A percentile compares a stretch with the other conserved stretches of the same genome.
phyloP scores from a whole-genome alignment of 176 grass and related monocot genomes.

The Typha latifolia region DNA sequence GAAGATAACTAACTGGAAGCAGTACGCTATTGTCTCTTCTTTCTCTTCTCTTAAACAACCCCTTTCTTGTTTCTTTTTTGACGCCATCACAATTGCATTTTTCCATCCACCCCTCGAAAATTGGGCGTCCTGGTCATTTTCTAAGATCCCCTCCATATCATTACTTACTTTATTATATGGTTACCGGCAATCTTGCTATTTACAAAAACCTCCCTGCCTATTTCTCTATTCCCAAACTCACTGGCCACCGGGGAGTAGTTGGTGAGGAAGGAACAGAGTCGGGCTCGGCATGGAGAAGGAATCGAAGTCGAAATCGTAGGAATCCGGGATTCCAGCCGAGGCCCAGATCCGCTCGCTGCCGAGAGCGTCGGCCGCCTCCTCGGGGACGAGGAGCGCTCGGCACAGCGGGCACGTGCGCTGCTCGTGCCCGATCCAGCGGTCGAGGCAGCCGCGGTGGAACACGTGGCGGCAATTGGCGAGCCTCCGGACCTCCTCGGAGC shows the following conservation, averaged over 20 bases:
- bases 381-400: slow-evolving; percentile 71
- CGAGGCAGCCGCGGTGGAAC: slow-evolving; percentile 78
- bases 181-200: neutral
- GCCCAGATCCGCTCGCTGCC: slow-evolving; percentile 23
- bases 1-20: too few relatives aligned
- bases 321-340: slow-evolving; percentile 27
- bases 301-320: slow-evolving; percentile 47
- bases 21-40: too few relatives aligned
- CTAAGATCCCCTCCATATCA: too few relatives aligned
- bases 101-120: too few relatives aligned
- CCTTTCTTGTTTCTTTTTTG: too few relatives aligned
- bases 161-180: too few relatives aligned
- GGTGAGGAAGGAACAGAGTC: slow-evolving; percentile 39
- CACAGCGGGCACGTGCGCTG: slow-evolving; percentile 94
- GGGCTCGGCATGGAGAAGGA: slow-evolving; percentile 34
- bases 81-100: too few relatives aligned
- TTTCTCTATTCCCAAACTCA: neutral
- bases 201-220: neutral
- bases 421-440: slow-evolving; percentile 90
- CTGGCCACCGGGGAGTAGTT: slow-evolving; percentile 34
- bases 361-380: slow-evolving; percentile 34
- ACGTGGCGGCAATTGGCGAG: slow-evolving; percentile 83
- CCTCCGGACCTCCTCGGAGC: slow-evolving; percentile 55
- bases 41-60: too few relatives aligned
- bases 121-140: too few relatives aligned